Conservation (phyloP, 495 filamentous ascomycete genomes). For the Aspergillus sclerotioniger region DNA sequence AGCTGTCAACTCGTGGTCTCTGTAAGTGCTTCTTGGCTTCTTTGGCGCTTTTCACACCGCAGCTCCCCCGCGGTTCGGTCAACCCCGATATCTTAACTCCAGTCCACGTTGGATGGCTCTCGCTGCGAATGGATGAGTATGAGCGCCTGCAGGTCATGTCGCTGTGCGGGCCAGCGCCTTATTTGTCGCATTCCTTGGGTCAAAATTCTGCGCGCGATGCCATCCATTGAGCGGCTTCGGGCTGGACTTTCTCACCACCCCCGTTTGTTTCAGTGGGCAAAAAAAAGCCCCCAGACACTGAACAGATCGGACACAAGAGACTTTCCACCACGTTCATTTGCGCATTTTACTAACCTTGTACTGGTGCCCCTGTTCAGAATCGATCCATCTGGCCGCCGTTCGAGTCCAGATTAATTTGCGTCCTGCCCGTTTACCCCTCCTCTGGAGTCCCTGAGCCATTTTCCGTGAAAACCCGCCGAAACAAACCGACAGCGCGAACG, state of each 20-base stretch:
- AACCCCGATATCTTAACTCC: not conserved
- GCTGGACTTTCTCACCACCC: not conserved
- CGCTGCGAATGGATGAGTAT: not conserved
- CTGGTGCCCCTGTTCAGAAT: conserved; percentile 1
- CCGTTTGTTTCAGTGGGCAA: not conserved
- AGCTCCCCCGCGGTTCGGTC: not conserved
- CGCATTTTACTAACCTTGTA: conserved; percentile 1
- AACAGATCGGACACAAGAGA: not conserved
- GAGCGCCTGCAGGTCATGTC: not conserved
- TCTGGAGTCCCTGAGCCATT: not conserved
- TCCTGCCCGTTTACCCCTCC: not conserved
- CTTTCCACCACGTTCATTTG: not conserved
- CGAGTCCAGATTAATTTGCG: not conserved
- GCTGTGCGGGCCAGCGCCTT: not conserved
- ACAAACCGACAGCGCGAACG: not conserved
- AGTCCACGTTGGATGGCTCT: not conserved
- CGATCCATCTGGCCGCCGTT: conserved; percentile 1
- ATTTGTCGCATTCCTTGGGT: not conserved
- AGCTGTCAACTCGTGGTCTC: not conserved
- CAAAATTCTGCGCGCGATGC: not conserved
- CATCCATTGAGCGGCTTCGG: not conserved
- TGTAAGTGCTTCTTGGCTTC: not conserved
- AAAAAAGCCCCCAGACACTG: not conserved
- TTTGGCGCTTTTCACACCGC: not conserved
- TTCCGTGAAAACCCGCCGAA: conserved; percentile 5